A percentile compares a stretch with the other conserved stretches of the same genome.
phyloP scores from a whole-genome alignment of 2,329 filamentous ascomycete genomes.

The Harringtonia lauricola region DNA sequence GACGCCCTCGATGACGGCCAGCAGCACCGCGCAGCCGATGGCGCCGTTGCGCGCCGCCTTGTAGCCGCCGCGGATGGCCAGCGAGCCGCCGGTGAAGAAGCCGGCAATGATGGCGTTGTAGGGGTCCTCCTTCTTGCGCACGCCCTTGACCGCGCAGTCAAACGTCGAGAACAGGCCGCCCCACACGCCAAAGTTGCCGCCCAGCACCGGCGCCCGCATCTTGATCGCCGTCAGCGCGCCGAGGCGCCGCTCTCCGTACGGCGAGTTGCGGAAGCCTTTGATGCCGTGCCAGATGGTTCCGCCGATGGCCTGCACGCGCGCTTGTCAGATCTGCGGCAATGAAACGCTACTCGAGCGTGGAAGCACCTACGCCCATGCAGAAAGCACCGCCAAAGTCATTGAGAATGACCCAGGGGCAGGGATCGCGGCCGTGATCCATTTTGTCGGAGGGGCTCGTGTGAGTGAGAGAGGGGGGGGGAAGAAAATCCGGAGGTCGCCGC shows the following conservation, averaged over 20 bases:
- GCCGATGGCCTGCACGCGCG: conserved; percentile 48
- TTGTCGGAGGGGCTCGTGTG: neutral
- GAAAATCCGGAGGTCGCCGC: too few relatives aligned
- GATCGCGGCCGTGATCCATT: conserved; percentile 95
- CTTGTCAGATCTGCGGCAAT: neutral
- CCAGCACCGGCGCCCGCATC: conserved; percentile 87
- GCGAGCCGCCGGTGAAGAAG: conserved; percentile 87
- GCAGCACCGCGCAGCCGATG: conserved; percentile 87
- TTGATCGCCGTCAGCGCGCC: conserved; percentile 96
- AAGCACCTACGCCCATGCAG: conserved; percentile 14
- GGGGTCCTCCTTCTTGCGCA: conserved; percentile 92
- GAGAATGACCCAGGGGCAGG: conserved; percentile 91
- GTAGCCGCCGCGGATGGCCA: conserved; percentile 84
- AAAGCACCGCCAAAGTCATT: conserved; percentile 86
- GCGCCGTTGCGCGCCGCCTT: conserved; percentile 90
- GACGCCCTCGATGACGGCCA: conserved; percentile 94
- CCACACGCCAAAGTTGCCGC: conserved; percentile 98
- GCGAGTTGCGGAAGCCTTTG: conserved; percentile 84
- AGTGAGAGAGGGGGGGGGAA: neutral
- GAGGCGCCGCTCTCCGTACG: conserved; percentile 89
- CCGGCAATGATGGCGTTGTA: conserved; percentile 97
- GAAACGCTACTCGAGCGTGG: neutral
- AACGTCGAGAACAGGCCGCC: conserved; percentile 92
- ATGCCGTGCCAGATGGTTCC: conserved; percentile 92
- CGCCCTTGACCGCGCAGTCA: conserved; percentile 91